Percentiles rank a stretch among this genome's conserved stretches.
Evolutionary conservation across 306 rosid species (phyloP).

Genomic region (Luffa aegyptiaca): DNA sequence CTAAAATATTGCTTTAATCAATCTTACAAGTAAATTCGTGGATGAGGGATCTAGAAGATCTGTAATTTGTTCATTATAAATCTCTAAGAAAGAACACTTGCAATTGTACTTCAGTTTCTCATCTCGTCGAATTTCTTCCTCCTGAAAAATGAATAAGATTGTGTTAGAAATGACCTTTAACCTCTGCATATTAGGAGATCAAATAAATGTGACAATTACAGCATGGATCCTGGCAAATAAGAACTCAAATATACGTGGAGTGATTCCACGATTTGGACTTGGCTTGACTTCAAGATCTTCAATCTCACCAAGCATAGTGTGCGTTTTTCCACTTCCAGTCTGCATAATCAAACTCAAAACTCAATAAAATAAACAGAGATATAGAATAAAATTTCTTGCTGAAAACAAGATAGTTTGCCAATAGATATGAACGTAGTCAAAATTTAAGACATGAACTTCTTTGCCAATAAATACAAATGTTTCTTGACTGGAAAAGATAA

Average conservation of each 20-base stretch:
- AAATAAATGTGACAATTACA: slow-evolving; percentile 31
- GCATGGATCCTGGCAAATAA: slow-evolving; percentile 97
- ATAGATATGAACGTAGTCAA: background rate
- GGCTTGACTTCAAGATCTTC: slow-evolving; percentile 84
- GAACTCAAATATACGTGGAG: slow-evolving; percentile 90
- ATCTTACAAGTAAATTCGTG: slow-evolving; percentile 78
- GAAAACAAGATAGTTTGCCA: background rate
- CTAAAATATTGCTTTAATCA: background rate
- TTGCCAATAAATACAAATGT: background rate
- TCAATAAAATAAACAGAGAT: slow-evolving; percentile 4
- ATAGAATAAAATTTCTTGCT: background rate
- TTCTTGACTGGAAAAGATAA: background rate
- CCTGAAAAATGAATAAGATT: slow-evolving; percentile 37
- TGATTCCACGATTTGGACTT: slow-evolving; percentile 87
- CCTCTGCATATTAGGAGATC: slow-evolving; percentile 8
- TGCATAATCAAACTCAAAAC: slow-evolving; percentile 28
- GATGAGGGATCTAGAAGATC: slow-evolving; percentile 92
- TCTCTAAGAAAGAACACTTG: slow-evolving; percentile 97
- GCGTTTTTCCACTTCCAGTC: slow-evolving; percentile 99
- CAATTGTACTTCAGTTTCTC: slow-evolving; percentile 80
- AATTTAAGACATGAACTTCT: background rate
- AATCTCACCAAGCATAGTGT: slow-evolving; percentile 96
- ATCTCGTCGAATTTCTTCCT: slow-evolving; percentile 89
- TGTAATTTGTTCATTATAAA: slow-evolving; percentile 86
- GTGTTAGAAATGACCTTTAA: background rate